Evolutionary conservation across 75 land plant species (phyloP), one percentile per base, ranked within the genome.

Genomic region (Pinus tabuliformis): DNA sequence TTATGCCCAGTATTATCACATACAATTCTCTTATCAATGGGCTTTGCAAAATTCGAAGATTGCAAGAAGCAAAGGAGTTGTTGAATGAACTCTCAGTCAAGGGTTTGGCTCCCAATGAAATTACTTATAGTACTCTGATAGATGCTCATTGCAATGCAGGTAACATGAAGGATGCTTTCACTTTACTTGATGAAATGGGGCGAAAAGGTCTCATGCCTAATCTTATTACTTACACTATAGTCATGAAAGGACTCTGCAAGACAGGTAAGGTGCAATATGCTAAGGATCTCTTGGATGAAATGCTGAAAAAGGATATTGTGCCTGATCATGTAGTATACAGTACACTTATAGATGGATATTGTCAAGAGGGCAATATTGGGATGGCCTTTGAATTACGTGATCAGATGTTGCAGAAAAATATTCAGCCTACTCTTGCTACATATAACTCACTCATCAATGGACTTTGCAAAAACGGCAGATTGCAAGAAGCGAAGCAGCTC

Each of bases 391-490:
- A 33, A 33, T 33, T 33, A 33, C 33, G 33, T 66, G 78, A 86
- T 56, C 68, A 78, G 54, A 92, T 95, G 98, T 28, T 82, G 37
- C 61, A 65, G 60, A 75, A 78, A 49, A 81, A 76, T 30, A 77
- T 85, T 58, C 22, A 65, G 42, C 89, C 91, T 17, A 88, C 68
- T 70, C 76, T 81, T 63, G 87, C 83, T 28, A 88, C 93, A 13
- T 90, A 86, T 76, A 86, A 90, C 63, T 49, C 89, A 62, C 83
- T 95, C 20, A 85, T 95, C 11, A 81, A 95, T 77, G 87, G 86
- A 1, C 84, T 89, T 57, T 86, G 93, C 75, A 71, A 82, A 59
- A 78, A 83, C 36, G 88, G 91, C 7, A 73, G 81, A 22, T 58
- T 91, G 1, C 65, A 84, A 14, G 73, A 76, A 45, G 95, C 93